Evolutionary conservation across 495 filamentous ascomycete genomes (phyloP), one percentile per base, ranked within the genome.

Genomic region (Aspergillus sclerotiicarbonarius): DNA sequence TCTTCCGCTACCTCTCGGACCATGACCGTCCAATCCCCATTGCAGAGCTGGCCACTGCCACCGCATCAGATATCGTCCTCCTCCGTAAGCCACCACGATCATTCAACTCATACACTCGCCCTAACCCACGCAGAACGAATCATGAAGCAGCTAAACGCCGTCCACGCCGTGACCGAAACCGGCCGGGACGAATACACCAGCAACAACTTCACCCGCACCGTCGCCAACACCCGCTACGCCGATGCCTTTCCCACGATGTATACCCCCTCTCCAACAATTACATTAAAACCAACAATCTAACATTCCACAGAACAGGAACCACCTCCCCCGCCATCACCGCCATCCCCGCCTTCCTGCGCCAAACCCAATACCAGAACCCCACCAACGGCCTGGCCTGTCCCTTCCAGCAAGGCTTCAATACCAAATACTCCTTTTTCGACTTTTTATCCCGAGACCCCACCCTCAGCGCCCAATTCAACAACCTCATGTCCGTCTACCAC

Each of bases 81-180:
- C 25, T 25, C 25, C 25, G 25, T 25, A 25, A 25, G 25, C 25
- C 25, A 25, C 2, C 25, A 25, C 25, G 2, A 25, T 25, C 20
- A 25, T 5, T 25, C 25, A 25, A 25, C 25, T n/a, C n/a, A n/a
- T n/a, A n/a, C n/a, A n/a, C n/a, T n/a, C n/a, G n/a, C n/a, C n/a
- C n/a, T n/a, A 25, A 25, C 25, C 6, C 16, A 10, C n/a, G 1
- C 37, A 60, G 63, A 55, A 3, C 73, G 71, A 7, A 55, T 78
- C 30, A 61, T 81, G 57, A 71, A 69, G 41, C 77, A 82, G 49
- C 60, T 81, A 0, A 74, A 70, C 3, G 71, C 77, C 41, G 76
- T 77, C 68, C 72, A 71, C 0, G 62, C 76, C 49, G 59, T 82
- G 12, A 48, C 47, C 16, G 71, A 81, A 60, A 72, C 64, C 10